These are phyloP conservation scores for Punctularia strigosozonata DNA, from an alignment of 768 basidiomycete genomes.

Conservation along the genomic window DNA sequence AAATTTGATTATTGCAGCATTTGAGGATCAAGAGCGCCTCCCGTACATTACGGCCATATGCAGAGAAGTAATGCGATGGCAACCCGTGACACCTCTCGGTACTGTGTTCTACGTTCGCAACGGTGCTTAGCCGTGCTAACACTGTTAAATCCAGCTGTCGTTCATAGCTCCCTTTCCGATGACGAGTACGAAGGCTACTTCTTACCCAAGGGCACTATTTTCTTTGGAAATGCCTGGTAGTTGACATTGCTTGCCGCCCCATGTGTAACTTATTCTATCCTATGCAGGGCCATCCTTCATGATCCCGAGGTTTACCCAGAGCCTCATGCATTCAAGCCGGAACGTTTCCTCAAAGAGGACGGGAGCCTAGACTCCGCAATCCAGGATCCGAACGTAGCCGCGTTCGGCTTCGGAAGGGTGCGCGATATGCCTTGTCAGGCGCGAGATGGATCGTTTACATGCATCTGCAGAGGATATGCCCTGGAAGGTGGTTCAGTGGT, in stretches of 20 bases:
- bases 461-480: not conserved
- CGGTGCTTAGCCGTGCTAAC: not conserved
- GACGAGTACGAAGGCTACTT: slow-evolving; percentile 9
- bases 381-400: not conserved
- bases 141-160: slow-evolving; percentile 2
- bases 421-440: not conserved
- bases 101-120: not conserved
- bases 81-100: slow-evolving; percentile 15
- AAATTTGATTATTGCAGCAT: no score
- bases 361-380: not conserved
- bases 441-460: no score
- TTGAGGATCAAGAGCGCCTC: slow-evolving; percentile 14
- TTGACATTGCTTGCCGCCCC: not conserved
- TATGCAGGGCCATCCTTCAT: not conserved
- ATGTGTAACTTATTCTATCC: not conserved
- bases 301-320: not conserved
- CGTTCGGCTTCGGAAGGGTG: slow-evolving; percentile 1
- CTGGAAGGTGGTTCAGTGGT: not conserved
- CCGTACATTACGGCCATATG: slow-evolving; percentile 17
- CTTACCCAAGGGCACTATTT: slow-evolving; percentile 10
- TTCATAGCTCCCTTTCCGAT: slow-evolving; percentile 15
- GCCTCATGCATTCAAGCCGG: not conserved
- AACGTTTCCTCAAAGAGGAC: not conserved
- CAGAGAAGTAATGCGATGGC: slow-evolving; percentile 18
- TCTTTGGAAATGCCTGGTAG: slow-evolving; percentile 12